Conservation (phyloP, 2,329 filamentous ascomycete genomes). For the Uncinocarpus reesii region DNA sequence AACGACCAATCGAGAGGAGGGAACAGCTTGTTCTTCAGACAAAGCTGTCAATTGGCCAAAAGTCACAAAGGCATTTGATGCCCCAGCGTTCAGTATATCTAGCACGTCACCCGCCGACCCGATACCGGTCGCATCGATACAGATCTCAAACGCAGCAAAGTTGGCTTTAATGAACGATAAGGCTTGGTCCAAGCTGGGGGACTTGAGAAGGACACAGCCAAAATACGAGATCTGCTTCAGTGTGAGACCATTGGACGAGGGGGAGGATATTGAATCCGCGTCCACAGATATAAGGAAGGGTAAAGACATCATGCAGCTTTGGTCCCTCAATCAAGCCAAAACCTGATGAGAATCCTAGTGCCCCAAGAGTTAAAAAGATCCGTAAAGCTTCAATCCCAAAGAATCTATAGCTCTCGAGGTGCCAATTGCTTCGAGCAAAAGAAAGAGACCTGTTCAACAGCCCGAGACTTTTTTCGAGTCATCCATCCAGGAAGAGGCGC, state of each 20-base stretch:
- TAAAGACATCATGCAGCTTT: conserved; percentile 29
- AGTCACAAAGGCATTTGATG: conserved; percentile 71
- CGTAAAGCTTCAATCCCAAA: too few species aligned
- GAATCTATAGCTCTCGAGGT: too few species aligned
- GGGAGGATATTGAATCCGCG: conserved; percentile 28
- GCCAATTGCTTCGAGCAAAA: too few species aligned
- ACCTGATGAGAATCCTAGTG: not conserved
- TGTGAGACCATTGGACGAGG: conserved; percentile 41
- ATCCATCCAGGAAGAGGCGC: too few species aligned
- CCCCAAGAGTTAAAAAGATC: too few species aligned
- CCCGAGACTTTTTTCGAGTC: too few species aligned
- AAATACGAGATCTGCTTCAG: conserved; percentile 49
- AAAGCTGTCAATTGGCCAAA: conserved; percentile 55
- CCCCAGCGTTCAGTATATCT: conserved; percentile 73
- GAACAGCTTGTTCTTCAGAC: conserved; percentile 42
- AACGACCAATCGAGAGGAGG: conserved; percentile 48
- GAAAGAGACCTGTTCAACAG: too few species aligned
- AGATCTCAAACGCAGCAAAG: conserved; percentile 50
- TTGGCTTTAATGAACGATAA: conserved; percentile 48
- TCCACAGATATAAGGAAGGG: conserved; percentile 35
- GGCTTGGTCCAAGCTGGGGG: conserved; percentile 33
- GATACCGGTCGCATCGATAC: conserved; percentile 66
- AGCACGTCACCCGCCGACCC: conserved; percentile 61
- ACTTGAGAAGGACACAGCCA: conserved; percentile 47
- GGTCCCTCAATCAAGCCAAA: not conserved